A percentile compares a stretch with the other conserved stretches of the same genome.
Evolutionary conservation across 2,329 filamentous ascomycete species (phyloP).

Genomic region (Clathrospora elynae): DNA sequence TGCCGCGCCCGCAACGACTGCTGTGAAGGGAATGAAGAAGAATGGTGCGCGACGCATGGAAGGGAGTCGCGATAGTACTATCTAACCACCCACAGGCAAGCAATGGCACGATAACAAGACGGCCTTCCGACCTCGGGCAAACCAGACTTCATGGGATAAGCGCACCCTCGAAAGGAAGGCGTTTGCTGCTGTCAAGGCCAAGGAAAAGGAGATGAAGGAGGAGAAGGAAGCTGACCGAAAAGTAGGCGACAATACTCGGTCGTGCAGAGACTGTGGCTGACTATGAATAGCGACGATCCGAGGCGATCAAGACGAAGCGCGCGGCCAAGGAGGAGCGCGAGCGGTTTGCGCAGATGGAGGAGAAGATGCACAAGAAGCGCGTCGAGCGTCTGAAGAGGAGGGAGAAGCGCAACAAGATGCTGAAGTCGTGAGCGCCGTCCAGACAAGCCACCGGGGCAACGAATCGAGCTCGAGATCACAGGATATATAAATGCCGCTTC

Average conservation of each 20-base stretch:
- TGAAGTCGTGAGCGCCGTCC: conserved; percentile 56
- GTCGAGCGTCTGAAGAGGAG: conserved; percentile 91
- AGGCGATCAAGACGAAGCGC: conserved; percentile 82
- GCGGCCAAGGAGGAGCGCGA: conserved; percentile 91
- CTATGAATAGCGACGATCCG: conserved; percentile 67
- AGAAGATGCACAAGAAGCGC: conserved; percentile 96
- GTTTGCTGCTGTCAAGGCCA: conserved; percentile 80
- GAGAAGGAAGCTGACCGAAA: conserved; percentile 90
- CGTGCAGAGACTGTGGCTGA: conserved; percentile 10
- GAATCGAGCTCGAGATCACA: too few relatives aligned
- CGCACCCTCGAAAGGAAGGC: conserved; percentile 72
- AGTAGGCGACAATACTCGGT: conserved; percentile 57
- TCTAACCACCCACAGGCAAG: conserved; percentile 68
- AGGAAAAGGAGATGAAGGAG: conserved; percentile 90
- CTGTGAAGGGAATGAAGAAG: conserved; percentile 70
- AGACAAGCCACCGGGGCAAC: too few relatives aligned
- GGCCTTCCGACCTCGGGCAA: conserved; percentile 80
- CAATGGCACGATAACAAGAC: conserved; percentile 87
- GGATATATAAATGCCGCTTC: conserved; percentile 14
- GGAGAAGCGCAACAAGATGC: conserved; percentile 92
- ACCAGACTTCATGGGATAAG: conserved; percentile 78
- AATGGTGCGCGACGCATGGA: conserved; percentile 66
- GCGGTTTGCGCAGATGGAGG: conserved; percentile 89
- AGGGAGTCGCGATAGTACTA: conserved; percentile 1
- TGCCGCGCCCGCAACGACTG: conserved; percentile 43